phyloP scores from a whole-genome alignment of 192 early-diverging fungal species.

The Allomyces macrogynus region DNA sequence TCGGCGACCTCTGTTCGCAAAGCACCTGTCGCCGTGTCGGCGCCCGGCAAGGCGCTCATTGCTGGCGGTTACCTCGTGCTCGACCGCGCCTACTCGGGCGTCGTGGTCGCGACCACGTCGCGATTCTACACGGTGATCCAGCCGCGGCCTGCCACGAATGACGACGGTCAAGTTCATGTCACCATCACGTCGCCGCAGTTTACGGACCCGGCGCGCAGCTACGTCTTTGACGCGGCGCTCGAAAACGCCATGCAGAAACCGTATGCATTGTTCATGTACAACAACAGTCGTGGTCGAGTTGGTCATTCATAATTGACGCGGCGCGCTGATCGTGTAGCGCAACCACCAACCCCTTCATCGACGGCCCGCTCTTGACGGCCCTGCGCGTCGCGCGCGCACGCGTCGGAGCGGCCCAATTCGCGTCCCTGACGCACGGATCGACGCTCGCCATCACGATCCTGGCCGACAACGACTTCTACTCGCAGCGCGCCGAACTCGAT shows the following conservation, averaged over 20 bases:
- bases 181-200: too few relatives aligned
- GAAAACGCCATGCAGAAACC: too few relatives aligned
- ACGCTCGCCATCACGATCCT: slow-evolving; percentile 56
- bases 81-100: slow-evolving; percentile 50
- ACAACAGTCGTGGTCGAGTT: too few relatives aligned
- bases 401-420: slow-evolving; percentile 9
- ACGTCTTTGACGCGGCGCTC: too few relatives aligned
- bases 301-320: too few relatives aligned
- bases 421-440: slow-evolving; percentile 1
- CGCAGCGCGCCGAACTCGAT: slow-evolving; percentile 58
- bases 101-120: slow-evolving; percentile 66
- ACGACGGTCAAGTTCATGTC: too few relatives aligned
- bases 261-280: too few relatives aligned
- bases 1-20: background rate
- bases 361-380: slow-evolving; percentile 25
- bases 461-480: slow-evolving; percentile 98
- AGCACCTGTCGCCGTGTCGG: slow-evolving; percentile 40
- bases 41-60: slow-evolving; percentile 88
- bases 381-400: slow-evolving; percentile 18
- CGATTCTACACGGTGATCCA: slow-evolving; percentile 40
- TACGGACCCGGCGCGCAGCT: too few relatives aligned
- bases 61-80: slow-evolving; percentile 89
- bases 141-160: too few relatives aligned
- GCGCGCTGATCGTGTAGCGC: background rate
- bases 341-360: slow-evolving; percentile 42